These are phyloP conservation scores for Pythium phragmiticola DNA, from an alignment of 352 stramenopile species.

Conservation along the genomic window DNA sequence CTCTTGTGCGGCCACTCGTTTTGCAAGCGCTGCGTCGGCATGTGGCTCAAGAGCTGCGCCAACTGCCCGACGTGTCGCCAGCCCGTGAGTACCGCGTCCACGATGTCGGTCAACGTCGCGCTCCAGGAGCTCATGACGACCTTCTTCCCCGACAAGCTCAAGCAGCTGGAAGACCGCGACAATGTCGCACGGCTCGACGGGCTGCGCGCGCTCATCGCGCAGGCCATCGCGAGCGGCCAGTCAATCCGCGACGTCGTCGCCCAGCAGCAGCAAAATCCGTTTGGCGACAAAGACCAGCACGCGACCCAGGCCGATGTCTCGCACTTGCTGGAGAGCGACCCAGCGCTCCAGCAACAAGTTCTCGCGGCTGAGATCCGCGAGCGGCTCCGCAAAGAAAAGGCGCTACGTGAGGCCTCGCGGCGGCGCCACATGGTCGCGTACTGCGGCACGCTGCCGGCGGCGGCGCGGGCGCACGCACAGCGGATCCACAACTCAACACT, in stretches of 20 bases:
- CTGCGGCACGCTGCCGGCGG: conserved; percentile 23
- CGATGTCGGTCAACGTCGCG: conserved; percentile 31
- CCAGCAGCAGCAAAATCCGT: conserved; percentile 20
- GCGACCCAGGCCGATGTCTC: conserved; percentile 29
- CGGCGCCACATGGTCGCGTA: conserved; percentile 38
- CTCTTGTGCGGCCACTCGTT: conserved; percentile 48
- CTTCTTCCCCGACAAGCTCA: conserved; percentile 33
- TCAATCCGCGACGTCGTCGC: conserved; percentile 34
- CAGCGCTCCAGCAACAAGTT: conserved; percentile 38
- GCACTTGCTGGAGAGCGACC: conserved; percentile 34
- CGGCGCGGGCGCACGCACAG: conserved; percentile 12
- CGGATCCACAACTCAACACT: conserved; percentile 1
- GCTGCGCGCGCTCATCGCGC: conserved; percentile 32
- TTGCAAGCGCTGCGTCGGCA: conserved; percentile 42
- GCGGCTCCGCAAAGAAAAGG: conserved; percentile 39
- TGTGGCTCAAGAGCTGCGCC: conserved; percentile 39
- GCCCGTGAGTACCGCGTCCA: conserved; percentile 13
- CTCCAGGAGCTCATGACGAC: conserved; percentile 34
- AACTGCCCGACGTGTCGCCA: conserved; percentile 43
- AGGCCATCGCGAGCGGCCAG: conserved; percentile 27
- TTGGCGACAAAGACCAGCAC: conserved; percentile 14
- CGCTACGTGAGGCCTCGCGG: conserved; percentile 40
- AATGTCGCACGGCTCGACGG: conserved; percentile 29
- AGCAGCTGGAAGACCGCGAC: conserved; percentile 32
- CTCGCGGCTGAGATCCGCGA: conserved; percentile 43